Percentiles rank a stretch among this genome's conserved stretches.
phyloP scores from a whole-genome alignment of 2,329 filamentous ascomycete species.

The Colletotrichum siamense region DNA sequence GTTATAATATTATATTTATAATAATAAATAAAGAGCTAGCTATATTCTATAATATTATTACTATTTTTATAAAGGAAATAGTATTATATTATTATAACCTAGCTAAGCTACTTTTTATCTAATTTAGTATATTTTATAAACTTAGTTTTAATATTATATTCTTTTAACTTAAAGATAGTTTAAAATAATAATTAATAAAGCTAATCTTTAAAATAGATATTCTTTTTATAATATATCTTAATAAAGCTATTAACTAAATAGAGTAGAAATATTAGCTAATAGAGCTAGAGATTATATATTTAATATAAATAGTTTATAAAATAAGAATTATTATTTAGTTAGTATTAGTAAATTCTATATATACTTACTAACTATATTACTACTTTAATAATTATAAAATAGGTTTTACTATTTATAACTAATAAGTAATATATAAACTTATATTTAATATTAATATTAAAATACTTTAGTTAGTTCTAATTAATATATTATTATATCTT shows the following conservation, averaged over 20 bases:
- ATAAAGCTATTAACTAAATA: not conserved
- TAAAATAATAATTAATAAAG: not conserved
- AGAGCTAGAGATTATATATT: not conserved
- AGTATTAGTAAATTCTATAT: not conserved
- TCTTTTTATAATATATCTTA: not conserved
- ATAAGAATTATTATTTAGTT: rapidly evolving
- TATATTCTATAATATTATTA: too few species aligned
- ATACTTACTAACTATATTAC: not conserved
- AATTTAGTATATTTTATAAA: not conserved
- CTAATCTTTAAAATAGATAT: not conserved
- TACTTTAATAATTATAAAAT: not conserved
- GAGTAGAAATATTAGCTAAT: not conserved
- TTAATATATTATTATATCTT: not conserved
- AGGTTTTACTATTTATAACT: not conserved
- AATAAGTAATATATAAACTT: not conserved
- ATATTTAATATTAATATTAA: not conserved
- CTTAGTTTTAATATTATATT: not conserved
- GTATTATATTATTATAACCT: not conserved
- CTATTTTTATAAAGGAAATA: not conserved
- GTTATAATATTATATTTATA: not conserved
- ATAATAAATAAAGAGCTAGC: too few species aligned
- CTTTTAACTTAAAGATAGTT: not conserved
- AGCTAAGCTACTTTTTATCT: rapidly evolving
- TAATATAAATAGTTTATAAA: not conserved
- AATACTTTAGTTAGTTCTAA: not conserved